phyloP scores from a whole-genome alignment of 2,329 filamentous ascomycete genomes.

The Chaetomiaceae sp. region DNA sequence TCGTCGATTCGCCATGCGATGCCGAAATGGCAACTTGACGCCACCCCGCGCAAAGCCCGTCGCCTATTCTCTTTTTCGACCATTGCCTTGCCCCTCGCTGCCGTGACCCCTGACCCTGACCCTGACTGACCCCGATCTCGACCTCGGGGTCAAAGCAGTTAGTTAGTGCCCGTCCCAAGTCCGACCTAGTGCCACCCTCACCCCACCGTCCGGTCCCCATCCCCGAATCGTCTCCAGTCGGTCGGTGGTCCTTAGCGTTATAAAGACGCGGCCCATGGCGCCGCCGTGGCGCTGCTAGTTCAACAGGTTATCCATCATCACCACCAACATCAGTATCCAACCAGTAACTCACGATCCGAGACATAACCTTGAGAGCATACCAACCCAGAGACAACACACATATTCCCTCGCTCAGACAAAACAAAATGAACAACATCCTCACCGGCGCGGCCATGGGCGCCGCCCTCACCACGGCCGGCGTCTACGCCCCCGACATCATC shows the following conservation, averaged over 20 bases:
- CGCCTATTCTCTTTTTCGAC: too few relatives aligned
- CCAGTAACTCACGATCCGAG: too few relatives aligned
- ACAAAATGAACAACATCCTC: slow-evolving; percentile 22
- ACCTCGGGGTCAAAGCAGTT: too few relatives aligned
- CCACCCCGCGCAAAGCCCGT: too few relatives aligned
- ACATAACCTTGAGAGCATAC: too few relatives aligned
- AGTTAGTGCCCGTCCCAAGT: too few relatives aligned
- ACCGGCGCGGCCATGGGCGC: slow-evolving; percentile 58
- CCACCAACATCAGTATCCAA: background rate
- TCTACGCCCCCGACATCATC: slow-evolving; percentile 57
- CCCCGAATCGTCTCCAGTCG: background rate
- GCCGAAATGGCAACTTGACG: slow-evolving; percentile 9
- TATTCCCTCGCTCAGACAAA: background rate
- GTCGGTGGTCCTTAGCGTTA: background rate
- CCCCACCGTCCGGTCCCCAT: too few relatives aligned
- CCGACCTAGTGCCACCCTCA: too few relatives aligned
- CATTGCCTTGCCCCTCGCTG: too few relatives aligned
- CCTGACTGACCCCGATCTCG: too few relatives aligned
- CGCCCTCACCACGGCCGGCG: slow-evolving; percentile 55
- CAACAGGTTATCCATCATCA: background rate
- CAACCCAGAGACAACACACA: background rate
- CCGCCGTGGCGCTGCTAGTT: background rate
- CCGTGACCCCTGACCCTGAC: too few relatives aligned
- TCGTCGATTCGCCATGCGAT: slow-evolving; percentile 9
- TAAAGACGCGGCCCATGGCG: background rate